Evolutionary conservation across 2,329 filamentous ascomycete species (phyloP).

Genomic region (Dactylonectria macrodidyma): DNA sequence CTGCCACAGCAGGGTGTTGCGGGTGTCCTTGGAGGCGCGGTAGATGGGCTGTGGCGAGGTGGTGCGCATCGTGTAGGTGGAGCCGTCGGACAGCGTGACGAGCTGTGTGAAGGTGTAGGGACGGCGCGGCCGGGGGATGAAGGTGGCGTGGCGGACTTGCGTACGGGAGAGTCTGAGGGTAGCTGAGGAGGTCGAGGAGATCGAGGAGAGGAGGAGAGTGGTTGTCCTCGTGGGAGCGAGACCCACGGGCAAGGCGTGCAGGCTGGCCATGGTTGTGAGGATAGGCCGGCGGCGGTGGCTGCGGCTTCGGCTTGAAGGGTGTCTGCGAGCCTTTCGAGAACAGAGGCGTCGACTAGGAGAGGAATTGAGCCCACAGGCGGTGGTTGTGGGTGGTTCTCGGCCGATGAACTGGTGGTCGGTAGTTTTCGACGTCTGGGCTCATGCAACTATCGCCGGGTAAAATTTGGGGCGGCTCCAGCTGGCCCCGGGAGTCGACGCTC

Average conservation of each 20-base stretch:
- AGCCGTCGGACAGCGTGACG: conserved; percentile 91
- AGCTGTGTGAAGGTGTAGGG: conserved; percentile 99
- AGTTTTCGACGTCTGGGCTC: conserved; percentile 26
- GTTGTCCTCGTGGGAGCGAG: conserved; percentile 49
- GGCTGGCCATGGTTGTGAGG: conserved; percentile 48
- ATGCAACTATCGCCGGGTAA: conserved; percentile 43
- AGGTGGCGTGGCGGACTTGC: conserved; percentile 85
- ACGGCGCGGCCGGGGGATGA: conserved; percentile 88
- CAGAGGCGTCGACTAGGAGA: conserved; percentile 7
- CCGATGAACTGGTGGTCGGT: conserved; percentile 25
- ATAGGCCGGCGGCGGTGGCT: neutral
- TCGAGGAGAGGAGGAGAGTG: conserved; percentile 47
- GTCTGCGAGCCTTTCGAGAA: conserved; percentile 7
- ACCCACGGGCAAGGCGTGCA: conserved; percentile 46
- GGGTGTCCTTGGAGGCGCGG: conserved; percentile 81
- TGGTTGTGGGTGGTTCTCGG: conserved; percentile 28
- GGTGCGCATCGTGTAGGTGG: conserved; percentile 84
- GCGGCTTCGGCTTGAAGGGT: conserved; percentile 6
- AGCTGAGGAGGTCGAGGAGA: conserved; percentile 41
- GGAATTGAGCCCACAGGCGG: conserved; percentile 33
- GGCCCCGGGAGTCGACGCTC: conserved; percentile 34
- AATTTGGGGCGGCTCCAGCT: conserved; percentile 46
- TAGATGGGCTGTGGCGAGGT: conserved; percentile 77
- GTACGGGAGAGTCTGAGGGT: conserved; percentile 50
- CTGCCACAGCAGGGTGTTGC: conserved; percentile 94